Evolutionary conservation across 129 eudicot genomes (phyloP), one percentile per base, ranked within the genome.

Genomic region (Apium graveolens): DNA sequence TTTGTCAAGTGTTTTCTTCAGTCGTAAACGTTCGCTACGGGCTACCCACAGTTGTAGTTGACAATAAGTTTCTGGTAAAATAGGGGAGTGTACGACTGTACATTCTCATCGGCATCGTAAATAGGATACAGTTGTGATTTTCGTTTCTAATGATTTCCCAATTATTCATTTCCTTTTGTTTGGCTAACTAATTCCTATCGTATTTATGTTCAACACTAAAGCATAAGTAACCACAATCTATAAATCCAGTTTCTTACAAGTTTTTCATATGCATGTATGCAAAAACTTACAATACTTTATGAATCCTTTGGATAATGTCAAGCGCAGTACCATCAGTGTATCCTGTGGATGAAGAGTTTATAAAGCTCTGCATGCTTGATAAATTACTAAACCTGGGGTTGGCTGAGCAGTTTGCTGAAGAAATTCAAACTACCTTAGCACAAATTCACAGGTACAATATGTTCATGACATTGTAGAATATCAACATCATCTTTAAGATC

Each of bases 351-450:
- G 89, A 80, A 78, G 89, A 83, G 45, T 55, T 86, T 14, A 55
- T 84, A 43, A 82, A 78, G 70, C 88, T 90, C 27, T 82, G 85
- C 82, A 69, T 86, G 81, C 90, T 90, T 78, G 85, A 90, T 81
- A 88, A 88, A 66, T 82, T 88, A 29, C 84, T 82, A 76, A 83
- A 80, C 69, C 69, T 88, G 37, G 96, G 96, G 5, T 73, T 90
- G 55, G 86, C 89, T 26, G 86, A 88, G 81, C 76, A 82, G 79
- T 90, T 90, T 21, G 41, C 17, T 29, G 77, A 80, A 53, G 96
- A 90, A 34, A 87, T 87, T 79, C 80, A 79, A 60, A 13, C 51
- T 43, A 84, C 83, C 11, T 78, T 90, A 10, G 49, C 49, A 8
- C 82, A 82, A 76, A 60, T 82, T 44, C 76, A 87, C 81, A 82